A percentile compares a stretch with the other conserved stretches of the same genome.
Evolutionary conservation across 495 filamentous ascomycete species (phyloP).

Genomic region (Penicillium dipodomyicola): DNA sequence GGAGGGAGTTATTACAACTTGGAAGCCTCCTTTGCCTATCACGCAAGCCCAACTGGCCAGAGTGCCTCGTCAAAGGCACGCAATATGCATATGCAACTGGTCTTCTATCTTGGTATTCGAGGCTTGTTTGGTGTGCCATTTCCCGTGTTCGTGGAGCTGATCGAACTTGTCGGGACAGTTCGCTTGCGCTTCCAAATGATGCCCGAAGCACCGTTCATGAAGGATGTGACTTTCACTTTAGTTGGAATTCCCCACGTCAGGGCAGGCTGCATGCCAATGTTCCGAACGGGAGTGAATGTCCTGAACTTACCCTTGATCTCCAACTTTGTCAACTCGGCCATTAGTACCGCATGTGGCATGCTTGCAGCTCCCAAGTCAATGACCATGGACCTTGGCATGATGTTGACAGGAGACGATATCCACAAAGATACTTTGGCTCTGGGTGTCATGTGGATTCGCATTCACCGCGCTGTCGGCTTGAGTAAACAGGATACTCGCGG

Average conservation of each 20-base stretch:
- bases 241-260: slow-evolving; percentile 88
- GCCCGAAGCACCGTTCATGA: slow-evolving; percentile 86
- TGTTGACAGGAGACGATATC: slow-evolving; percentile 86
- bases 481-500: slow-evolving; percentile 90
- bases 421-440: slow-evolving; percentile 82
- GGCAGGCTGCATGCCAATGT: slow-evolving; percentile 89
- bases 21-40: slow-evolving; percentile 90
- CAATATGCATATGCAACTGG: slow-evolving; percentile 95
- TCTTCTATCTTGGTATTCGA: slow-evolving; percentile 83
- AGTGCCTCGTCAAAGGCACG: slow-evolving; percentile 73
- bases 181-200: slow-evolving; percentile 79
- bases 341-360: slow-evolving; percentile 78
- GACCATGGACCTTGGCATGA: slow-evolving; percentile 85
- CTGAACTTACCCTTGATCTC: slow-evolving; percentile 90
- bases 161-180: slow-evolving; percentile 81
- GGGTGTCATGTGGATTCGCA: slow-evolving; percentile 86
- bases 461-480: slow-evolving; percentile 79
- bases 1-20: slow-evolving; percentile 94
- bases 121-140: slow-evolving; percentile 79
- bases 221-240: slow-evolving; percentile 86
- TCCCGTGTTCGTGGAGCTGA: slow-evolving; percentile 84
- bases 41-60: slow-evolving; percentile 71
- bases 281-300: slow-evolving; percentile 84
- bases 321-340: slow-evolving; percentile 97
- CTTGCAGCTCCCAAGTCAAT: slow-evolving; percentile 97